phyloP scores from a whole-genome alignment of 768 basidiomycete genomes.

The Psilocybe cubensis region DNA sequence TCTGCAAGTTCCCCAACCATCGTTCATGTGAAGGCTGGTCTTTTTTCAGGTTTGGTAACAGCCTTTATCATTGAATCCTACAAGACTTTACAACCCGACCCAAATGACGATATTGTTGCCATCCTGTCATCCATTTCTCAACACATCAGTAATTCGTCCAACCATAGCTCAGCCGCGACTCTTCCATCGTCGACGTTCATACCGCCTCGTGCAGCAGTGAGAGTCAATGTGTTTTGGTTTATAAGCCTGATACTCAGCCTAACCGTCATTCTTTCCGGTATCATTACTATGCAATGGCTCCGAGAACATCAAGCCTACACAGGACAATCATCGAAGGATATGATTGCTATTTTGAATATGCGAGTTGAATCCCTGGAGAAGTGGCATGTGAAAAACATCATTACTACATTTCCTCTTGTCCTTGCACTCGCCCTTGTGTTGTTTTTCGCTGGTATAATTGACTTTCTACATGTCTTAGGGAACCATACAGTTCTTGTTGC shows the following conservation, averaged over 20 bases:
- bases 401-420: not conserved
- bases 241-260: slow-evolving; percentile 6
- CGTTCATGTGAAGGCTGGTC: not conserved
- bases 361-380: not conserved
- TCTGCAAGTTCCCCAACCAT: not conserved
- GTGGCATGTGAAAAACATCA: slow-evolving; percentile 2
- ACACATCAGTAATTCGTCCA: not conserved
- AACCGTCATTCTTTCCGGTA: slow-evolving; percentile 1
- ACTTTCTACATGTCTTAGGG: not conserved
- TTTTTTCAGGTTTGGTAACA: not conserved
- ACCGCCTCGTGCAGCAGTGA: not conserved
- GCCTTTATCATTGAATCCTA: slow-evolving; percentile 5
- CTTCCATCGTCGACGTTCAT: not conserved
- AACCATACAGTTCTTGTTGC: not conserved
- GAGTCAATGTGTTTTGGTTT: slow-evolving; percentile 5
- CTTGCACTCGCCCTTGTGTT: slow-evolving; percentile 2
- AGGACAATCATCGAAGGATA: not conserved
- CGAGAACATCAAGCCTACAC: slow-evolving; percentile 1
- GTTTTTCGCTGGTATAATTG: slow-evolving; percentile 1
- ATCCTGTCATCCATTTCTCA: not conserved
- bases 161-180: not conserved
- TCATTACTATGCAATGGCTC: slow-evolving; percentile 3
- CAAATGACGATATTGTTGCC: not conserved
- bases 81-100: not conserved
- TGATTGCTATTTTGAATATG: slow-evolving; percentile 1